Percentiles rank a stretch among this genome's conserved stretches.
These are phyloP conservation scores for Pinus tabuliformis DNA, from an alignment of 75 land plant genomes.

Conservation along the genomic window DNA sequence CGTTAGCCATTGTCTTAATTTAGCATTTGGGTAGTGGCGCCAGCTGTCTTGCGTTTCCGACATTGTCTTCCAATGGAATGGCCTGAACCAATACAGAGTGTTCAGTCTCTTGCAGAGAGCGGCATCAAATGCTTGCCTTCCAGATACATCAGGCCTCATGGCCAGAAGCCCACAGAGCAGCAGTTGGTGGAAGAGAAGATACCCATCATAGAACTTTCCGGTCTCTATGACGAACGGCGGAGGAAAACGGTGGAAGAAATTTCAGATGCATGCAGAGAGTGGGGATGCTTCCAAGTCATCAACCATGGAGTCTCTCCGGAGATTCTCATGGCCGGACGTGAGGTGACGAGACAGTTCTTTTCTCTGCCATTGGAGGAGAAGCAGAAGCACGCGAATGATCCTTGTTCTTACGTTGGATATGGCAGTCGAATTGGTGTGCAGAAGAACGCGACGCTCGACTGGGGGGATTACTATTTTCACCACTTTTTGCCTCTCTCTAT, in stretches of 20 bases:
- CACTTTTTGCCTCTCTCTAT: background rate
- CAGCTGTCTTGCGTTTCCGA: too few relatives aligned
- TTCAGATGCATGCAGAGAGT: conserved; percentile 15
- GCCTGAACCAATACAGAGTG: background rate
- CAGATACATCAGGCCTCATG: background rate
- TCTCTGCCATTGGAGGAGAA: conserved; percentile 35
- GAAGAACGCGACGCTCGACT: conserved; percentile 24
- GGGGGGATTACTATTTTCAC: conserved; percentile 32
- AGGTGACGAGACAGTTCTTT: conserved; percentile 23
- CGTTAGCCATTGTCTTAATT: too few relatives aligned
- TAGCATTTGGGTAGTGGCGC: too few relatives aligned
- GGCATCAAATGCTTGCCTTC: background rate
- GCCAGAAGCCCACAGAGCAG: background rate
- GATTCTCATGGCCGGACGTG: background rate
- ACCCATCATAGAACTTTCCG: conserved; percentile 24
- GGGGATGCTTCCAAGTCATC: conserved; percentile 32
- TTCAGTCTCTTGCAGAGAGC: background rate
- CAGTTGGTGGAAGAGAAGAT: conserved; percentile 4
- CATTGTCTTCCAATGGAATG: too few relatives aligned
- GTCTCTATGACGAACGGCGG: conserved; percentile 12
- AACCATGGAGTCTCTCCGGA: conserved; percentile 16
- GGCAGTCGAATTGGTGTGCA: conserved; percentile 24
- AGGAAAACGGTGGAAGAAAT: conserved; percentile 13
- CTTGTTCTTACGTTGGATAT: conserved; percentile 23
- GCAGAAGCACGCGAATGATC: conserved; percentile 16